A percentile compares a stretch with the other conserved stretches of the same genome.
phyloP scores from a whole-genome alignment of 257 asterid species.

The Verbena officinalis region DNA sequence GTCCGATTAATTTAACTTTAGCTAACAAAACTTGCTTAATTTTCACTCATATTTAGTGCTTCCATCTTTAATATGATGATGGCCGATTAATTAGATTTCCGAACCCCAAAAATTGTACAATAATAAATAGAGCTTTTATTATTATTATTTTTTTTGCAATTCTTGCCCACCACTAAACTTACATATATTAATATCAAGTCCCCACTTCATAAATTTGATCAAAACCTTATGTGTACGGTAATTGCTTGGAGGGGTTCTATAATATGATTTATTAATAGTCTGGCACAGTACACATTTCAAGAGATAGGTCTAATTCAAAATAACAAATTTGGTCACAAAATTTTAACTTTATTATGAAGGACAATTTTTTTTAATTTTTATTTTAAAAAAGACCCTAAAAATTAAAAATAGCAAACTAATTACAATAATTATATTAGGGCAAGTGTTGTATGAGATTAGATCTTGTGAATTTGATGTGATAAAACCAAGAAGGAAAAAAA shows the following conservation, averaged over 20 bases:
- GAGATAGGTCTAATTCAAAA: no score
- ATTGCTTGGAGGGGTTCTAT: no score
- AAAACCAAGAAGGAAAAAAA: background rate
- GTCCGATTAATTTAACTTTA: constrained; percentile 19
- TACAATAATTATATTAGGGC: no score
- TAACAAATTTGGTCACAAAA: no score
- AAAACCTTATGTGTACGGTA: background rate
- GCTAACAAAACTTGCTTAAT: background rate
- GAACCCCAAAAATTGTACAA: background rate
- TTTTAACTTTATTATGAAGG: no score
- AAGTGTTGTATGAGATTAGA: background rate
- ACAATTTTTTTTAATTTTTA: no score
- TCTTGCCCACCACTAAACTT: background rate
- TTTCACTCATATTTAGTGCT: background rate
- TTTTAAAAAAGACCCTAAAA: no score
- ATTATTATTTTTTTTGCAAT: background rate
- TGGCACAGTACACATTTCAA: no score
- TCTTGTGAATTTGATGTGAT: background rate
- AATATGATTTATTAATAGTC: no score
- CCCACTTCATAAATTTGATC: background rate
- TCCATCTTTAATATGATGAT: background rate
- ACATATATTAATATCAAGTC: background rate
- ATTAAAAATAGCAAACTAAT: no score
- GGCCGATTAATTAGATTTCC: background rate
- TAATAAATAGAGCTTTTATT: background rate